Conservation (phyloP, 257 asterid genomes). For the Ligustrum vulgare region DNA sequence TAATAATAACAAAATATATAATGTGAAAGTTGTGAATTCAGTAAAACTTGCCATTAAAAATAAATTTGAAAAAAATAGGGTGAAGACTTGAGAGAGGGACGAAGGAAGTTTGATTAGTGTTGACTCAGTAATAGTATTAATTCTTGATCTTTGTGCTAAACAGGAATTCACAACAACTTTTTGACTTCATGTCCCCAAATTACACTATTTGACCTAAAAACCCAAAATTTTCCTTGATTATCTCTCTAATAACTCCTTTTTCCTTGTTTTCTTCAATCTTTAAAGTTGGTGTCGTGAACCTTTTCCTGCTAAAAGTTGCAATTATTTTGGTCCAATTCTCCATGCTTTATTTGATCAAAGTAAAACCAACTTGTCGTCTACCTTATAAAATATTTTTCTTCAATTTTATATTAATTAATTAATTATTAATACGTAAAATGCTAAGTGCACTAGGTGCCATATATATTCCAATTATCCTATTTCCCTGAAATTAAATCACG, state of each 20-base stretch:
- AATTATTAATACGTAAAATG: not conserved
- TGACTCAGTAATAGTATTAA: not conserved
- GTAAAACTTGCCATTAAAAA: too few species aligned
- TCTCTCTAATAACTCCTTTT: not conserved
- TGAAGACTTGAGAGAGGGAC: too few species aligned
- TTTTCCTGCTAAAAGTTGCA: not conserved
- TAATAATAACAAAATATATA: too few species aligned
- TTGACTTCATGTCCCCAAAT: conserved; percentile 1
- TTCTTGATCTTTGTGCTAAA: not conserved
- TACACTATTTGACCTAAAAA: not conserved
- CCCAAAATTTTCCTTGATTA: not conserved
- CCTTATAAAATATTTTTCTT: not conserved
- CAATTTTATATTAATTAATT: not conserved
- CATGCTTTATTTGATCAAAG: conserved; percentile 31
- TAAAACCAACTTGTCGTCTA: not conserved
- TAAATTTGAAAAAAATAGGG: too few species aligned
- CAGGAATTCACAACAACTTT: not conserved
- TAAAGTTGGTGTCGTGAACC: not conserved
- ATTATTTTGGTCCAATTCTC: conserved; percentile 21
- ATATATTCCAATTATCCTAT: not conserved
- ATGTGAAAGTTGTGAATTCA: too few species aligned
- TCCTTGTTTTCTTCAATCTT: conserved; percentile 5
- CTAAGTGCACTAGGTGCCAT: not conserved
- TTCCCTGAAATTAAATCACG: not conserved
- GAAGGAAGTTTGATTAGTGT: not conserved